phyloP scores from a whole-genome alignment of 179 eudicot species.

The Spinacia oleracea region DNA sequence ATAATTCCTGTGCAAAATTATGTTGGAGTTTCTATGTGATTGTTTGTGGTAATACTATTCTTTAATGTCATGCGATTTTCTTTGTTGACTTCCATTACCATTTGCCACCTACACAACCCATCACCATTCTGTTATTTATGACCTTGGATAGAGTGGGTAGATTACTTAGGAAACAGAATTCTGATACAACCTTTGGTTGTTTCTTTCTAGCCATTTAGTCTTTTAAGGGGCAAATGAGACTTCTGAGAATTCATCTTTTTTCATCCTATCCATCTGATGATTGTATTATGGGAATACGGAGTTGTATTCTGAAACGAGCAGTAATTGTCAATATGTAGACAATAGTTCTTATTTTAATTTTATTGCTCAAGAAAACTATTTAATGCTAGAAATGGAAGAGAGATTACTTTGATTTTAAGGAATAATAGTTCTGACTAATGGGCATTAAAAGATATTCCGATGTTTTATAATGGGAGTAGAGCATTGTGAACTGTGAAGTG shows the following conservation, averaged over 20 bases:
- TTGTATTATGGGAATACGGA: not conserved
- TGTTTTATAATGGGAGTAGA: not conserved
- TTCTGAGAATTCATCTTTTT: not conserved
- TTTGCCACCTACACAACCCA: not conserved
- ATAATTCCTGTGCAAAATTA: not conserved
- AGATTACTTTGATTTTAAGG: not conserved
- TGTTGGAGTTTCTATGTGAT: not conserved
- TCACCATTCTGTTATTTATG: no score
- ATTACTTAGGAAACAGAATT: no score
- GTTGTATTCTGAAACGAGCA: not conserved
- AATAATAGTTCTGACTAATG: not conserved
- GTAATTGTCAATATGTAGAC: not conserved
- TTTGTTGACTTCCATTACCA: not conserved
- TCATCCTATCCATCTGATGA: not conserved
- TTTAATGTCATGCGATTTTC: not conserved
- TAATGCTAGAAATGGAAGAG: no score
- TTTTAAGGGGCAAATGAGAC: not conserved
- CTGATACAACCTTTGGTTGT: not conserved
- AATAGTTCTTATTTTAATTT: not conserved
- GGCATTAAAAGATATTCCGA: not conserved
- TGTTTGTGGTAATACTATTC: not conserved
- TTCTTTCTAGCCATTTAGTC: not conserved
- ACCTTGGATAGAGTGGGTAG: no score
- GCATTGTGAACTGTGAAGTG: not conserved
- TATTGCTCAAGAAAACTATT: not conserved